Conservation (phyloP, 78 protist genomes). For the Dictyostelium intermedium region DNA sequence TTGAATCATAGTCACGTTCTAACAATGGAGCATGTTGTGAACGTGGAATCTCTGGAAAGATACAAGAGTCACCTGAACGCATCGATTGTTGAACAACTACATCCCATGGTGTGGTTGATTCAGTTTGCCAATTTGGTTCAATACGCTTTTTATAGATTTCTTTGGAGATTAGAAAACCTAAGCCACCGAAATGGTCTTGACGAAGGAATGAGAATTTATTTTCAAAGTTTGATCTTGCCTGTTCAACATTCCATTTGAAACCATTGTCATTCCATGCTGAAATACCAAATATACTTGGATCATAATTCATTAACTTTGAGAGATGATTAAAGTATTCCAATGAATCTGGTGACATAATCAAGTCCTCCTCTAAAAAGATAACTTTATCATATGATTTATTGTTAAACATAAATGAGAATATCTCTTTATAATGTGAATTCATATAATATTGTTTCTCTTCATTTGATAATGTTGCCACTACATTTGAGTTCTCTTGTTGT, state of each 20-base stretch:
- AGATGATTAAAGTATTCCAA: constrained; percentile 78
- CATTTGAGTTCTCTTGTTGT: neutral
- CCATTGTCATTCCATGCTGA: constrained; percentile 95
- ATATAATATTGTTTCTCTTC: constrained; percentile 16
- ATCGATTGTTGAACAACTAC: constrained; percentile 16
- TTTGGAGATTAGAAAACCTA: constrained; percentile 26
- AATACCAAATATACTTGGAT: constrained; percentile 81
- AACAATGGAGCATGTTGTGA: constrained; percentile 25
- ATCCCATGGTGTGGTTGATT: constrained; percentile 38
- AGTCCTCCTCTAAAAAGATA: constrained; percentile 84
- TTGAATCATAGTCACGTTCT: neutral
- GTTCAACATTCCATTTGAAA: constrained; percentile 17
- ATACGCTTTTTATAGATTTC: neutral
- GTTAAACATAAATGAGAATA: neutral
- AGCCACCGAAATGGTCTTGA: constrained; percentile 67
- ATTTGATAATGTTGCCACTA: neutral
- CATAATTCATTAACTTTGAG: constrained; percentile 77
- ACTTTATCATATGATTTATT: neutral
- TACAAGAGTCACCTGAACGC: neutral
- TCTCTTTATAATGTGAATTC: constrained; percentile 12
- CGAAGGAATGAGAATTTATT: constrained; percentile 8
- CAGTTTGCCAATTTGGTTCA: neutral
- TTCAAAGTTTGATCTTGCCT: neutral
- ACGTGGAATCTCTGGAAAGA: constrained; percentile 66
- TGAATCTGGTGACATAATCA: constrained; percentile 87